A percentile compares a stretch with the other conserved stretches of the same genome.
These are phyloP conservation scores for Linum lewisii DNA, from an alignment of 345 rosid genomes.

Conservation along the genomic window DNA sequence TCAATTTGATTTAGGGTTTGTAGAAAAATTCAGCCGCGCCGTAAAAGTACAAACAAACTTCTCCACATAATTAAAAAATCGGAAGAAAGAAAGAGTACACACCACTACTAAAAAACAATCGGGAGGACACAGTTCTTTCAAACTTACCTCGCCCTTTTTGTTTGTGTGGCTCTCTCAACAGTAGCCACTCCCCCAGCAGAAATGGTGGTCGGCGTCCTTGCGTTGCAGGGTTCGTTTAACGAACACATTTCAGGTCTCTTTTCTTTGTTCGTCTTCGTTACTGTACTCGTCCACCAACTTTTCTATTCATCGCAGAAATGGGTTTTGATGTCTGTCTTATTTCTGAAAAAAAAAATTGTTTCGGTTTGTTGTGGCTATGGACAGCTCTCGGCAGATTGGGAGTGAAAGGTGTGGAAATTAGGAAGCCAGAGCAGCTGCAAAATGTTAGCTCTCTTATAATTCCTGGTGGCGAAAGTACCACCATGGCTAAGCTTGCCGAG, in stretches of 20 bases:
- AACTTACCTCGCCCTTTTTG: too few species aligned
- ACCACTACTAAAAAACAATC: too few species aligned
- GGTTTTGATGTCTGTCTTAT: neutral
- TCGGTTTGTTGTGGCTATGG: neutral
- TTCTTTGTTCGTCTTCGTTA: neutral
- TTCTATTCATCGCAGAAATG: neutral
- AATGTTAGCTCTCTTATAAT: slow-evolving; percentile 71
- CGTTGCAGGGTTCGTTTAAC: slow-evolving; percentile 95
- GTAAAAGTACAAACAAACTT: too few species aligned
- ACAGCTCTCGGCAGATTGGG: slow-evolving; percentile 71
- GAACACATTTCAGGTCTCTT: slow-evolving; percentile 74
- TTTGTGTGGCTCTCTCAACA: too few species aligned
- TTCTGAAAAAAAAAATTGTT: neutral
- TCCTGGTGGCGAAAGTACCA: slow-evolving; percentile 98
- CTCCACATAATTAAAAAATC: too few species aligned
- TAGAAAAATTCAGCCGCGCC: too few species aligned
- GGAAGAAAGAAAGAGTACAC: too few species aligned
- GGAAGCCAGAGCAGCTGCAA: slow-evolving; percentile 76
- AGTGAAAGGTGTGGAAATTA: slow-evolving; percentile 77
- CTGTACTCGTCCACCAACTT: too few species aligned
- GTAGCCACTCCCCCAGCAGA: slow-evolving; percentile 2
- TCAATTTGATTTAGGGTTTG: too few species aligned
- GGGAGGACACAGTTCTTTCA: too few species aligned
- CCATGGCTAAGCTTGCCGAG: slow-evolving; percentile 97
- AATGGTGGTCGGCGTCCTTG: slow-evolving; percentile 91